A percentile compares a stretch with the other conserved stretches of the same genome.
Conservation (phyloP, 495 filamentous ascomycete species). For the Neohortaea acidophila region DNA sequence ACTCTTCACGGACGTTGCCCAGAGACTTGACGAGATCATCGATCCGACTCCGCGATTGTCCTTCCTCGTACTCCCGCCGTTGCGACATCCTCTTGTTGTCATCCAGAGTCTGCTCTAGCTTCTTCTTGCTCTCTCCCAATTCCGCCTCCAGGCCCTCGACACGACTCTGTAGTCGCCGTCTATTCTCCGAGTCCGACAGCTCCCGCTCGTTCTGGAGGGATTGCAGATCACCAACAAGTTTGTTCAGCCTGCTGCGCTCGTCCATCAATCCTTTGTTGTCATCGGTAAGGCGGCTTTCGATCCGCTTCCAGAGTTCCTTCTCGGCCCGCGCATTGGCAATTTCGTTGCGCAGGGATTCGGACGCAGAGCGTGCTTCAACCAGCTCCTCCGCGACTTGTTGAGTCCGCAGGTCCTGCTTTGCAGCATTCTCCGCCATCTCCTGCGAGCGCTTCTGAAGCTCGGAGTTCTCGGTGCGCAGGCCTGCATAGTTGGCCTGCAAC, state of each 20-base stretch:
- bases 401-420: slow-evolving; percentile 74
- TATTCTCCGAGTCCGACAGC: slow-evolving; percentile 63
- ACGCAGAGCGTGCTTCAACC: slow-evolving; percentile 62
- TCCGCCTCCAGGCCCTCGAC: slow-evolving; percentile 67
- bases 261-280: slow-evolving; percentile 75
- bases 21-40: slow-evolving; percentile 76
- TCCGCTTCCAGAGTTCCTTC: slow-evolving; percentile 77
- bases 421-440: slow-evolving; percentile 58
- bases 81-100: slow-evolving; percentile 62
- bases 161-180: slow-evolving; percentile 58
- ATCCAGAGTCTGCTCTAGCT: slow-evolving; percentile 69
- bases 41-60: slow-evolving; percentile 48
- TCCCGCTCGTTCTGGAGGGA: slow-evolving; percentile 82
- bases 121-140: slow-evolving; percentile 60
- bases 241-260: slow-evolving; percentile 67
- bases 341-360: slow-evolving; percentile 79
- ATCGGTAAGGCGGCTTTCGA: slow-evolving; percentile 69
- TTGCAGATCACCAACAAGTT: slow-evolving; percentile 62
- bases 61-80: slow-evolving; percentile 73
- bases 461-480: slow-evolving; percentile 65
- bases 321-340: slow-evolving; percentile 86
- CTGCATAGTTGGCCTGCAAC: slow-evolving; percentile 72
- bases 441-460: slow-evolving; percentile 72
- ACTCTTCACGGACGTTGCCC: slow-evolving; percentile 62
- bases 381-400: slow-evolving; percentile 90